These are phyloP conservation scores for Calocybe gambosa DNA, from an alignment of 1,284 basidiomycete species.

Conservation along the genomic window DNA sequence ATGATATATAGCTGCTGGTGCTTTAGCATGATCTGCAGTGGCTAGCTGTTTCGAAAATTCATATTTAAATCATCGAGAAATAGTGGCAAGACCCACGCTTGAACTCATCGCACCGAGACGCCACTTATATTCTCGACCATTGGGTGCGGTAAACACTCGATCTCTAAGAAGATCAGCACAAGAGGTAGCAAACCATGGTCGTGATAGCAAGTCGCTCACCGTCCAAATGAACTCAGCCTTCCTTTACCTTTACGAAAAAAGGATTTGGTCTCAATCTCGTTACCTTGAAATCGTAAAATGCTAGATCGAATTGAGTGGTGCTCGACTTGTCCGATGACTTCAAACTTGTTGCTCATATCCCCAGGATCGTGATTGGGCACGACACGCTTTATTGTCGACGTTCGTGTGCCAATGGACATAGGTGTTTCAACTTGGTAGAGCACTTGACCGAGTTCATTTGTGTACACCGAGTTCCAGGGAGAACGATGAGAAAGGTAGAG, in stretches of 20 bases:
- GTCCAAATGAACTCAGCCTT: slow-evolving; percentile 18
- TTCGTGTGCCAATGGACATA: slow-evolving; percentile 2
- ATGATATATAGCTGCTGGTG: slow-evolving; percentile 22
- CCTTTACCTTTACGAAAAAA: slow-evolving; percentile 24
- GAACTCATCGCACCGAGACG: not conserved
- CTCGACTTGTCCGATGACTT: slow-evolving; percentile 23
- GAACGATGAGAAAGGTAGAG: slow-evolving; percentile 11
- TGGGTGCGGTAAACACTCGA: not conserved
- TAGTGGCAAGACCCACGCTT: not conserved
- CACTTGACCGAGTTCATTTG: slow-evolving; percentile 9
- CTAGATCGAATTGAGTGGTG: slow-evolving; percentile 22
- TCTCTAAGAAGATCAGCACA: not conserved
- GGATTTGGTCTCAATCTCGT: slow-evolving; percentile 17
- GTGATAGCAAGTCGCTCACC: slow-evolving; percentile 14
- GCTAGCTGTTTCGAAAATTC: not conserved
- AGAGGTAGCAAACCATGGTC: not conserved
- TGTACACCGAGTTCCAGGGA: slow-evolving; percentile 9
- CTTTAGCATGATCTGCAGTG: slow-evolving; percentile 9
- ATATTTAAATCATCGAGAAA: too few species aligned
- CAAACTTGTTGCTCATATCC: slow-evolving; percentile 18
- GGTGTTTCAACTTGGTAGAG: slow-evolving; percentile 13
- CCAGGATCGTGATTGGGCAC: slow-evolving; percentile 9
- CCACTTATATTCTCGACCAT: slow-evolving; percentile 13
- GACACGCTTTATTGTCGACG: slow-evolving; percentile 18
- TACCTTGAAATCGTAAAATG: slow-evolving; percentile 19